Conservation (phyloP, 192 early-diverging fungal species). For the Rhizophagus clarus region DNA sequence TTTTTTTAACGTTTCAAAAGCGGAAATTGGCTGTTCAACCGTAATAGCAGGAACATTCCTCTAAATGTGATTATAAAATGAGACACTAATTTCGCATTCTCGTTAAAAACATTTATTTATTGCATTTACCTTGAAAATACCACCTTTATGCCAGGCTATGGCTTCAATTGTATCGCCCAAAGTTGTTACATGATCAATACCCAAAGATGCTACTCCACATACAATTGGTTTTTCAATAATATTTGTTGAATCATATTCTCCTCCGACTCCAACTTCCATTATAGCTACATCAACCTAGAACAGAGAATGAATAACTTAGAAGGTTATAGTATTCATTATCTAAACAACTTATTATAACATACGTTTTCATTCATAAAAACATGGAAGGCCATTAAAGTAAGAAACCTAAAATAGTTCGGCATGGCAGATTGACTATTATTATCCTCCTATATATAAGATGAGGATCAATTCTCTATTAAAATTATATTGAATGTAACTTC, state of each 20-base stretch:
- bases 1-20: slow-evolving; percentile 64
- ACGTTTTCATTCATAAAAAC: slow-evolving; percentile 77
- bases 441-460: background rate
- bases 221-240: slow-evolving; percentile 72
- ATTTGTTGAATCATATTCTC: slow-evolving; percentile 86
- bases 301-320: background rate
- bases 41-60: slow-evolving; percentile 68
- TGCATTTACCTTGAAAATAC: slow-evolving; percentile 67
- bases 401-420: slow-evolving; percentile 88
- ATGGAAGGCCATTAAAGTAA: slow-evolving; percentile 91
- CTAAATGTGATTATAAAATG: slow-evolving; percentile 31
- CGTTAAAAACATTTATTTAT: background rate
- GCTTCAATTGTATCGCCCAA: slow-evolving; percentile 73
- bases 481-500: background rate
- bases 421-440: slow-evolving; percentile 22
- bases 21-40: slow-evolving; percentile 69
- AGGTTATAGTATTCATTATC: background rate
- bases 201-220: slow-evolving; percentile 78
- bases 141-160: slow-evolving; percentile 86
- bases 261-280: slow-evolving; percentile 83
- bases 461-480: background rate
- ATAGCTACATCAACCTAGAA: slow-evolving; percentile 75
- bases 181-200: slow-evolving; percentile 72
- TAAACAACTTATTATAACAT: background rate
- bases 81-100: background rate